Evolutionary conservation across 1,284 basidiomycete species (phyloP).

Genomic region (Melampsora larici-populina): DNA sequence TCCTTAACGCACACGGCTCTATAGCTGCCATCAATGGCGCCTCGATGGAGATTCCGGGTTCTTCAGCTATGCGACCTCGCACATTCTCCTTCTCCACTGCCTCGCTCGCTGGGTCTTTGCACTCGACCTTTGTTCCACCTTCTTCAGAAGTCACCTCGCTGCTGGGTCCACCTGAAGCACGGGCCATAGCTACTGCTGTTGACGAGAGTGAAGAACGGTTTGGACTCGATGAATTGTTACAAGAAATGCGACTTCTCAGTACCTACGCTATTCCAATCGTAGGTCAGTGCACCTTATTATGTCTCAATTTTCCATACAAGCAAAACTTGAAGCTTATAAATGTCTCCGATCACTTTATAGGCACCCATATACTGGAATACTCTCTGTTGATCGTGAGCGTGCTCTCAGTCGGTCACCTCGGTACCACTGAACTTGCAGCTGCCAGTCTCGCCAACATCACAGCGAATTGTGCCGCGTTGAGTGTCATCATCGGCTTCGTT

Average conservation of each 20-base stretch:
- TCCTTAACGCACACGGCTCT: neutral
- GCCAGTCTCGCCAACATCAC: conserved; percentile 34
- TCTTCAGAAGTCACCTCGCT: neutral
- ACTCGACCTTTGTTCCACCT: neutral
- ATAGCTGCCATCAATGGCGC: neutral
- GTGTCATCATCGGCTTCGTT: conserved; percentile 25
- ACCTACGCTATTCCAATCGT: conserved; percentile 64
- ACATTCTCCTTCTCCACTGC: neutral
- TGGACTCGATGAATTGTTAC: neutral
- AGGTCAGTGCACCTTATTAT: conserved; percentile 9
- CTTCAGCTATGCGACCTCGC: conserved; percentile 11
- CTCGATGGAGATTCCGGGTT: conserved; percentile 5
- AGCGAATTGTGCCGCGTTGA: conserved; percentile 14
- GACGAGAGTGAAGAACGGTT: conserved; percentile 1
- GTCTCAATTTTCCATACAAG: conserved; percentile 58
- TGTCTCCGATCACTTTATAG: conserved; percentile 51
- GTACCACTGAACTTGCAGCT: conserved; percentile 68
- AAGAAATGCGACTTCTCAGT: conserved; percentile 62
- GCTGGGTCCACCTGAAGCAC: neutral
- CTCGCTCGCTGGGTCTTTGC: neutral
- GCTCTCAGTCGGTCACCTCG: conserved; percentile 77
- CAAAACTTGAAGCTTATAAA: neutral
- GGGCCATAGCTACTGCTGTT: too few species aligned
- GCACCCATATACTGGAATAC: conserved; percentile 71
- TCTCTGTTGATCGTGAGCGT: conserved; percentile 70